Evolutionary conservation across 768 basidiomycete genomes (phyloP), one percentile per base, ranked within the genome.

Genomic region (Suillus plorans): DNA sequence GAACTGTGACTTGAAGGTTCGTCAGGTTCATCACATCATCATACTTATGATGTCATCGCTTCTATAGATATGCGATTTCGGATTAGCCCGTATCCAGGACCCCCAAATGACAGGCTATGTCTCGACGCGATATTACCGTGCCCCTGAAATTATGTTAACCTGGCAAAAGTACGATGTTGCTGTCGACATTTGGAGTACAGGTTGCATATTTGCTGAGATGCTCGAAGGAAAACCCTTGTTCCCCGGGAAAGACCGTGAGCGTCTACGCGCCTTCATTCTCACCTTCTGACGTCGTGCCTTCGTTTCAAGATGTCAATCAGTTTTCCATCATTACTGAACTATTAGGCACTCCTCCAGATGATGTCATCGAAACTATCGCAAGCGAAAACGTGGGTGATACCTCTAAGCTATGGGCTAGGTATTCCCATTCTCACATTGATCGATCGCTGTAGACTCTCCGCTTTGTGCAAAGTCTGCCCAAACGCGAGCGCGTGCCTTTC

Each of bases 101-200:
- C 97, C 97, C 5, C 97, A 99, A 76, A 99, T 99, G 97, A 99
- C 97, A 1, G 97, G 97, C 67, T 99, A 99, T 74, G 97, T 99
- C 66, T 99, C 97, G 64, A 99, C 97, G 60, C 85, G 97, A 69
- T 99, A 99, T 80, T 99, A 99, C 76, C 91, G 97, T 60, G 97
- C 97, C 7, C 97, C 97, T 6, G 97, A 99, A 79, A 99, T 99
- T 81, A 99, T 99, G 97, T 85, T 99, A 75, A 99, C 97, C 45
- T 99, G 97, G 97, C 97, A 99, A 78, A 99, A 99, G 82, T 99
- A 99, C 80, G 97, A 99, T 77, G 96, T 98, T 63, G 97, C 97
- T 60, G 97, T 99, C 67, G 97, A 99, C 76, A 97, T 99, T 75
- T 99, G 97, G 97, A 96, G 94, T 73, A 95, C 96, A 13, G 97